Evolutionary conservation across 176 grass and related monocot species (phyloP).

Genomic region (Poa pratensis): DNA sequence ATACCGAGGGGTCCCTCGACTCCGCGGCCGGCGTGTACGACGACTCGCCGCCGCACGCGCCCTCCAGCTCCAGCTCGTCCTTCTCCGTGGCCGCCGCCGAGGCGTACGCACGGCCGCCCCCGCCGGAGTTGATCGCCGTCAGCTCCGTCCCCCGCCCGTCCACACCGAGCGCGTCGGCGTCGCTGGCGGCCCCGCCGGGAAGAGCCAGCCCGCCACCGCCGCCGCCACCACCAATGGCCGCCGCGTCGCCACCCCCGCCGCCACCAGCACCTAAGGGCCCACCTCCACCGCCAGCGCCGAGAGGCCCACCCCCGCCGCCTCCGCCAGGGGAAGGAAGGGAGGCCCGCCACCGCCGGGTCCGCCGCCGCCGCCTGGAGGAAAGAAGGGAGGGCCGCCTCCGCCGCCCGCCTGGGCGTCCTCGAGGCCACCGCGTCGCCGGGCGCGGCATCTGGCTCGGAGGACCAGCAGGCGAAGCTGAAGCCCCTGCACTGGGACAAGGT

Average conservation of each 20-base stretch:
- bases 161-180: not conserved
- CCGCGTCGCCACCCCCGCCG: conserved; percentile 43
- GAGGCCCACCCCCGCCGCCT: conserved; percentile 52
- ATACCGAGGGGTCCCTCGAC: conserved; percentile 61
- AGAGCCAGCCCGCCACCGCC: conserved; percentile 46
- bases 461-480: conserved; percentile 73
- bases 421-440: conserved; percentile 65
- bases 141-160: conserved; percentile 32
- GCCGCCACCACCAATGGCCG: conserved; percentile 44
- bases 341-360: conserved; percentile 53
- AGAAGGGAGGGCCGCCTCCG: conserved; percentile 65
- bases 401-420: conserved; percentile 55
- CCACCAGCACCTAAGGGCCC: conserved; percentile 16
- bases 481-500: conserved; percentile 96
- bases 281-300: conserved; percentile 52
- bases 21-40: conserved; percentile 55
- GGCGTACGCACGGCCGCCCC: conserved; percentile 24
- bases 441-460: conserved; percentile 20
- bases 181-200: conserved; percentile 40
- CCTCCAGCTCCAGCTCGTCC: conserved; percentile 44
- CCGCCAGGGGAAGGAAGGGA: conserved; percentile 46
- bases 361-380: conserved; percentile 46
- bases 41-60: conserved; percentile 44
- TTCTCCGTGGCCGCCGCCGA: conserved; percentile 38
- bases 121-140: conserved; percentile 6